Base-by-base conservation (phyloP, 176 grass and related monocot genomes). In the Sorghum bicolor region DNA sequence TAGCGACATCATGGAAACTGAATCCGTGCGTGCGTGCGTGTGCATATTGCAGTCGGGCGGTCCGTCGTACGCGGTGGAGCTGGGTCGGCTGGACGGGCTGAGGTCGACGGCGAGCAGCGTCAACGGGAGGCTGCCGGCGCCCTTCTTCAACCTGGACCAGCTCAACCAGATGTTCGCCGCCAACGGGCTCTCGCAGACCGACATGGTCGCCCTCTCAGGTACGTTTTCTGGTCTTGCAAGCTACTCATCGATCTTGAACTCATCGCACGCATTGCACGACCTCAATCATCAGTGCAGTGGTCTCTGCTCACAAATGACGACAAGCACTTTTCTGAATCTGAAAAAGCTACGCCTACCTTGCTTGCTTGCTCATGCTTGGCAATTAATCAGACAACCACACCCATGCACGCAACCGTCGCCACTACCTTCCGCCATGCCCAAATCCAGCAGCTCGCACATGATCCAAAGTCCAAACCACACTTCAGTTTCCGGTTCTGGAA, bases 181-280 rank as follows among this genome's bases (percentile, higher is more conserved):
- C 44, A 88, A 96, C 48, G 86, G 88, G 28, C 86, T 96, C 8
- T 85, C 66, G 17, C 48, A 71, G 79, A 34, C 80, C 9, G 94
- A 96, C 70, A 87, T 96, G 91, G 86, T 96, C 70, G 88, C 88
- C 2, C 94, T 96, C 78, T 96, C 94, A 67, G 94, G 94, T 92
- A 41, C 31, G 26, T 20, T 10, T 52, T 19, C 45, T 26, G 9
- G 8, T 5, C 45, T 75, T 75, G 15, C 29, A 75, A 32, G 72
- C 45, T 45, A 45, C 43, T 45, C n/a, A n/a, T n/a, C n/a, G n/a
- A n/a, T n/a, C 41, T 13, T 43, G 41, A 53, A 15, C 47, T 50
- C 47, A 53, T 47, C 47, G 47, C 47, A 48, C 6, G 2, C 52
- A 8, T 55, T 55, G 52, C 52, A 57, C 53, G 53, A 57, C 53